These are phyloP conservation scores for Marasmius oreades DNA, from an alignment of 1,284 basidiomycete genomes.

Conservation along the genomic window DNA sequence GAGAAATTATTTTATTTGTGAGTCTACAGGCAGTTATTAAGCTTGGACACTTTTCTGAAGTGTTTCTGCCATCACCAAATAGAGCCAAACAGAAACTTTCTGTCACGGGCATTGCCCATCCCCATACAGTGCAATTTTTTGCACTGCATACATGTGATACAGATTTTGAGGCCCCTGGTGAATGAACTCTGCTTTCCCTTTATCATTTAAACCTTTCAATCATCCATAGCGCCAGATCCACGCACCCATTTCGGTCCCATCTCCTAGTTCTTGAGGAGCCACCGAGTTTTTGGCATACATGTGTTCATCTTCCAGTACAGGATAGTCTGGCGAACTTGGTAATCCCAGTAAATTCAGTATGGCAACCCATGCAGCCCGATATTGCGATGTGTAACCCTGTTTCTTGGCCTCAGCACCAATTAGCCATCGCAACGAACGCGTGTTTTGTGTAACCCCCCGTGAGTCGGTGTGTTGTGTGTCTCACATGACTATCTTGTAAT, in stretches of 20 bases:
- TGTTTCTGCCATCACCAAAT: no score
- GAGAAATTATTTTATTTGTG: no score
- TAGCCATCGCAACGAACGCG: not conserved
- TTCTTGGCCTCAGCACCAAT: not conserved
- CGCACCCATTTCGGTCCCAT: not conserved
- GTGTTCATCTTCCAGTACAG: not conserved
- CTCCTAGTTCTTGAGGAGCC: not conserved
- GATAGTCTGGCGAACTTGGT: not conserved
- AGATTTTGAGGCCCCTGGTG: no score
- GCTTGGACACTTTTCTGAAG: no score
- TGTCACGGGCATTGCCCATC: no score
- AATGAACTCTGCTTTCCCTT: not conserved
- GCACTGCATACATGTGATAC: not conserved
- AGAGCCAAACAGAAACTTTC: no score
- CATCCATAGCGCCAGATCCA: not conserved
- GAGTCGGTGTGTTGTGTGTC: not conserved
- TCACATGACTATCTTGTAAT: not conserved
- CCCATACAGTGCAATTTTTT: not conserved
- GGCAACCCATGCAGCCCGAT: not conserved
- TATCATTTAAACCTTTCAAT: not conserved
- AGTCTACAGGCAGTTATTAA: no score
- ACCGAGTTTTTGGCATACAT: not conserved
- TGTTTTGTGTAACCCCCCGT: not conserved
- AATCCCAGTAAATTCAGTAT: not conserved
- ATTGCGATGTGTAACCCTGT: not conserved